Conservation (phyloP, 1,284 basidiomycete species). For the Peniophora sp. region DNA sequence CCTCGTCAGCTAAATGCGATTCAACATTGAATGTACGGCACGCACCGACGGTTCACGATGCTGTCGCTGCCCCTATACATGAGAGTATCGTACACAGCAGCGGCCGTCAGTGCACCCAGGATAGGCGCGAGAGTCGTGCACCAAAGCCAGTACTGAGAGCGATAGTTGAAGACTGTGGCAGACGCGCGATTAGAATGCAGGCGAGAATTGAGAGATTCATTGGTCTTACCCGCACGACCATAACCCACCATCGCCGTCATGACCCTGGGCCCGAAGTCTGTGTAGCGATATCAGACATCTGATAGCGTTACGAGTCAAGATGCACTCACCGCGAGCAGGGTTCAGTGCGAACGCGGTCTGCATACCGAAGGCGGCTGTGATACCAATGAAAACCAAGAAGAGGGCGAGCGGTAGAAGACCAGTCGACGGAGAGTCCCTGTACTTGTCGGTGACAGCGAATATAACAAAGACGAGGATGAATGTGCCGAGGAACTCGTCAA, state of each 20-base stretch:
- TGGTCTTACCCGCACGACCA: conserved; percentile 30
- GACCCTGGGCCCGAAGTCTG: conserved; percentile 51
- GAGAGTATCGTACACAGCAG: conserved; percentile 43
- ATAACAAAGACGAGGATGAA: conserved; percentile 44
- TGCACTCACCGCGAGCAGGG: conserved; percentile 34
- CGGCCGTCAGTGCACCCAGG: conserved; percentile 43
- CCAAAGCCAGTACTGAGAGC: conserved; percentile 72
- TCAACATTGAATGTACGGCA: neutral
- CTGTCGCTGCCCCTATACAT: conserved; percentile 48
- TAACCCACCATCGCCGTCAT: conserved; percentile 54
- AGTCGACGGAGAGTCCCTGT: conserved; percentile 35
- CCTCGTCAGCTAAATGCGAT: neutral
- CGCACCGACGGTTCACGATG: conserved; percentile 41
- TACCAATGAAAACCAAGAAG: conserved; percentile 46
- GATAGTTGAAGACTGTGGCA: conserved; percentile 33
- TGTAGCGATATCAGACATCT: too few relatives aligned
- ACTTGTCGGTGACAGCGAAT: conserved; percentile 33
- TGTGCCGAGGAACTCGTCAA: conserved; percentile 55
- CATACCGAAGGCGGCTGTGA: conserved; percentile 43
- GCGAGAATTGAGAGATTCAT: too few relatives aligned
- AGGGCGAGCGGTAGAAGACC: conserved; percentile 45
- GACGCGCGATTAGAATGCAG: too few relatives aligned
- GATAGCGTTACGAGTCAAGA: too few relatives aligned
- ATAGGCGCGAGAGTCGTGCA: conserved; percentile 55
- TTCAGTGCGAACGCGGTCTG: conserved; percentile 38